phyloP scores from a whole-genome alignment of 2,329 filamentous ascomycete species.

The Volutella citrinella region DNA sequence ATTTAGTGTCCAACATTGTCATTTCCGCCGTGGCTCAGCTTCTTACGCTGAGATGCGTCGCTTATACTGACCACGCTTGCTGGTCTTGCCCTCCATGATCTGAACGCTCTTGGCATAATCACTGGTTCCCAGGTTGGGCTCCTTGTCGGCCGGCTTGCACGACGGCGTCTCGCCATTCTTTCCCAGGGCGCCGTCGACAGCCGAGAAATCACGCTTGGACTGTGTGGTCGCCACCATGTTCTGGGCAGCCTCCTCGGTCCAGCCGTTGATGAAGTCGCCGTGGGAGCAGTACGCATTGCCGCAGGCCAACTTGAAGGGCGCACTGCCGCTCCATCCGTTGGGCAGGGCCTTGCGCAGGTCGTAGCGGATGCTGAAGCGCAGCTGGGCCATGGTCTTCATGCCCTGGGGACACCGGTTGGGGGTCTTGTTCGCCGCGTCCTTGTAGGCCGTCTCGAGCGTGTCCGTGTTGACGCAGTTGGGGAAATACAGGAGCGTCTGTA shows the following conservation, averaged over 20 bases:
- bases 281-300: constrained; percentile 40
- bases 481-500: constrained; percentile 22
- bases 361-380: constrained; percentile 46
- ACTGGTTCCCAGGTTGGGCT: constrained; percentile 38
- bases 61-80: too few relatives aligned
- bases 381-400: constrained; percentile 44
- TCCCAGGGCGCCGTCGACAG: constrained; percentile 26
- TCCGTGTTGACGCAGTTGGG: constrained; percentile 20
- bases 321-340: constrained; percentile 40
- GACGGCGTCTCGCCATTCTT: constrained; percentile 13
- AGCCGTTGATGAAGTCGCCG: constrained; percentile 48
- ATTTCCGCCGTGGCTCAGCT: too few relatives aligned
- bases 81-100: too few relatives aligned
- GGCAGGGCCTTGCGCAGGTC: constrained; percentile 41
- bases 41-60: too few relatives aligned
- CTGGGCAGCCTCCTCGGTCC: constrained; percentile 28
- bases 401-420: constrained; percentile 37
- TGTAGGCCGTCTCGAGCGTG: constrained; percentile 20
- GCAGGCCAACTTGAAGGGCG: constrained; percentile 42
- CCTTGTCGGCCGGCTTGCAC: constrained; percentile 35
- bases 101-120: constrained; percentile 30
- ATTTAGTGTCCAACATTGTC: too few relatives aligned
- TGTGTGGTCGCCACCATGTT: constrained; percentile 37
- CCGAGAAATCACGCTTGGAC: constrained; percentile 33
- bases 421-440: constrained; percentile 13